Conservation (phyloP, 768 basidiomycete species). For the Lenzites betulinus region DNA sequence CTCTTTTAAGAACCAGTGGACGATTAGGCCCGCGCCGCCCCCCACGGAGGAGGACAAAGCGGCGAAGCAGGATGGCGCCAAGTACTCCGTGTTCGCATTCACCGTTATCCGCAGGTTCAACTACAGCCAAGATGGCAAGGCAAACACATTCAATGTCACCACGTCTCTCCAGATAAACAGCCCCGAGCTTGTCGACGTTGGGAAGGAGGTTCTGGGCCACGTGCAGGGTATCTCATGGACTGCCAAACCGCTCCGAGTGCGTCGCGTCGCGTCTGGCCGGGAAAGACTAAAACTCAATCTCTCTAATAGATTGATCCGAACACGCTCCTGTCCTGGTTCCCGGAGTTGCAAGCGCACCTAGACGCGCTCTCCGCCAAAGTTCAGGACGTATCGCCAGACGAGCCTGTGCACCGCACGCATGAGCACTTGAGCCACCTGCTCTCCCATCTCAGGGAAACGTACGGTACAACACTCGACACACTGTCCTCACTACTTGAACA, state of each 20-base stretch:
- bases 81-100: slow-evolving; percentile 32
- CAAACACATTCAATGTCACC: slow-evolving; percentile 27
- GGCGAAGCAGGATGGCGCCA: slow-evolving; percentile 18
- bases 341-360: slow-evolving; percentile 44
- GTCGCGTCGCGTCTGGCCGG: not conserved
- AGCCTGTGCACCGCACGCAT: slow-evolving; percentile 40
- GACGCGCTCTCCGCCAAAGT: slow-evolving; percentile 36
- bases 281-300: slow-evolving; percentile 10
- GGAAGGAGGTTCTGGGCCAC: slow-evolving; percentile 56
- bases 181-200: slow-evolving; percentile 55
- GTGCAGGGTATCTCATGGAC: slow-evolving; percentile 68
- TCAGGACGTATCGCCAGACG: slow-evolving; percentile 32
- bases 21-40: slow-evolving; percentile 27
- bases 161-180: slow-evolving; percentile 54
- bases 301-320: slow-evolving; percentile 52
- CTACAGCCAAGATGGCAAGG: slow-evolving; percentile 19
- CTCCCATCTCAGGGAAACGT: slow-evolving; percentile 50
- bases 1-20: slow-evolving; percentile 25
- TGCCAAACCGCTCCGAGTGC: slow-evolving; percentile 55
- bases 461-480: slow-evolving; percentile 48
- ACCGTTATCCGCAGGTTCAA: slow-evolving; percentile 31
- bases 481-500: slow-evolving; percentile 53
- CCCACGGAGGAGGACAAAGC: slow-evolving; percentile 9
- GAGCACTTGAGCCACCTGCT: slow-evolving; percentile 54
- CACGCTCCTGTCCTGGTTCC: slow-evolving; percentile 55